Conservation (phyloP, 495 filamentous ascomycete species). For the Pyrenopolyporus hunteri region DNA sequence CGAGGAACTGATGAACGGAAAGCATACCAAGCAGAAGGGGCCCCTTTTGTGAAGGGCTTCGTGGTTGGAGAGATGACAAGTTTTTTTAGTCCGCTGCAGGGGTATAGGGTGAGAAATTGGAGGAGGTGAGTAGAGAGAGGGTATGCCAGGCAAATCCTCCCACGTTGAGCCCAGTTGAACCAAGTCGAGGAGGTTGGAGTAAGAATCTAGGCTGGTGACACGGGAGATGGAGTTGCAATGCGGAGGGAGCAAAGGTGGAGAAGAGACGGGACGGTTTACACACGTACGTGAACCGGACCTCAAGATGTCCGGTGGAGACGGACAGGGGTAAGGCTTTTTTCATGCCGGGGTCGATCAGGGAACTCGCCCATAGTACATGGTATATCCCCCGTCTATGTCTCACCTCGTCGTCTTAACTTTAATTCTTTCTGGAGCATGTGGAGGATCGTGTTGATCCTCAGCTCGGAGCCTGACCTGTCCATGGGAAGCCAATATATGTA, state of each 20-base stretch:
- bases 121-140: slow-evolving; percentile 20
- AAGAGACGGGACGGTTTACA: slow-evolving; percentile 28
- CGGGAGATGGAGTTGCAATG: slow-evolving; percentile 39
- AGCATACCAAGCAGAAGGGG: slow-evolving; percentile 3
- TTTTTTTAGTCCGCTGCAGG: slow-evolving; percentile 32
- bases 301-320: slow-evolving; percentile 23
- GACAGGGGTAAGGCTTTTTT: slow-evolving; percentile 29
- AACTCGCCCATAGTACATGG: no score
- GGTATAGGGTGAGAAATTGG: slow-evolving; percentile 32
- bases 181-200: slow-evolving; percentile 32
- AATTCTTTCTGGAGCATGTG: slow-evolving; percentile 7
- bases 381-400: slow-evolving; percentile 16
- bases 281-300: slow-evolving; percentile 19
- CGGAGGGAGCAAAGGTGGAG: slow-evolving; percentile 33
- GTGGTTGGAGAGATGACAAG: slow-evolving; percentile 30
- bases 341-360: slow-evolving; percentile 25
- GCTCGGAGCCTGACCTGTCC: slow-evolving; percentile 2
- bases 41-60: slow-evolving; percentile 9
- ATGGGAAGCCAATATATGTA: slow-evolving; percentile 7
- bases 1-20: background rate
- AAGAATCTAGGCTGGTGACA: slow-evolving; percentile 33
- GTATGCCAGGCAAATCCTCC: slow-evolving; percentile 14
- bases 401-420: slow-evolving; percentile 30
- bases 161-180: slow-evolving; percentile 22
- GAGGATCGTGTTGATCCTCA: slow-evolving; percentile 16